Evolutionary conservation across 2,329 filamentous ascomycete genomes (phyloP).

Genomic region (Cercospora sesami): DNA sequence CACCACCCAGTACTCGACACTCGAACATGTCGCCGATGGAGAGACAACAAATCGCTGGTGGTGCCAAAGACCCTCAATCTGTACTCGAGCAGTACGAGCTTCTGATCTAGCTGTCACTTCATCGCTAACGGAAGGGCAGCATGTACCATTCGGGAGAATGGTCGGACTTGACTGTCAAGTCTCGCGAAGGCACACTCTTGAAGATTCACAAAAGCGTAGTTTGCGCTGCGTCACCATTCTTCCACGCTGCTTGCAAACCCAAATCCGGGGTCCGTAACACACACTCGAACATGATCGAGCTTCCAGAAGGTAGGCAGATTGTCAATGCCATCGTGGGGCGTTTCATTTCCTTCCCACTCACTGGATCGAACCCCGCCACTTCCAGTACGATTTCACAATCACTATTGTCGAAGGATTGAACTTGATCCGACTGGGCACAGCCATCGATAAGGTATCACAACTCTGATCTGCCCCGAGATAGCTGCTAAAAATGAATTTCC

Average conservation of each 20-base stretch:
- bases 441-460: background rate
- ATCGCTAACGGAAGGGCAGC: background rate
- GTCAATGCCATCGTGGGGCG: background rate
- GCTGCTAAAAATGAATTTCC: background rate
- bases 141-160: background rate
- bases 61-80: background rate
- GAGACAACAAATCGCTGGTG: no score
- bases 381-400: no score
- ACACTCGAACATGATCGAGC: background rate
- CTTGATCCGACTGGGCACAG: background rate
- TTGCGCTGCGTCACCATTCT: background rate
- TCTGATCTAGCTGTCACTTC: background rate
- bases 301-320: background rate
- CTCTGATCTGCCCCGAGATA: background rate
- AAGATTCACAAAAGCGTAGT: conserved; percentile 4
- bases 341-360: background rate
- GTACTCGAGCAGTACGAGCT: background rate
- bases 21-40: no score
- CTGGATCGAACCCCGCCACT: no score
- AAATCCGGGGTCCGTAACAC: background rate
- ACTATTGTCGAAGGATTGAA: background rate
- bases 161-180: background rate
- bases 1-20: no score
- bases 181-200: background rate
- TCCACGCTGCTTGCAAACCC: background rate